Base-by-base conservation (phyloP, 2,329 filamentous ascomycete genomes). In the Anisogramma anomala region DNA sequence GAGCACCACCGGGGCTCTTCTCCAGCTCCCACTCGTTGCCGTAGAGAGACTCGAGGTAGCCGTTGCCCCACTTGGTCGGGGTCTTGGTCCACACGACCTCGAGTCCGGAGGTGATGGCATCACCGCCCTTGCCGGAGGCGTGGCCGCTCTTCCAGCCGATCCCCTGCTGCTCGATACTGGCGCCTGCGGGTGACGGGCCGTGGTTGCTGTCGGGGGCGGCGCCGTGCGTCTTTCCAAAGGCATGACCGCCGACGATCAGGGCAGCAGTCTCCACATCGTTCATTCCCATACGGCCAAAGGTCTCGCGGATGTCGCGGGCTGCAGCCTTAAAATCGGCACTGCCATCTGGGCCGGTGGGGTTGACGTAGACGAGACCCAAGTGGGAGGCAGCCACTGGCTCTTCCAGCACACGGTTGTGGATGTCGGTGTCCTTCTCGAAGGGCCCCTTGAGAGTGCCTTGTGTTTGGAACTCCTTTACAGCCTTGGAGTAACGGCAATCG, bases 31-130 rank as follows among this genome's bases (percentile, higher is more conserved):
- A 88, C 43, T 86, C 82, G 58, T 73, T 84, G 61, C 78, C 77
- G 71, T 83, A 84, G 25, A 88, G 73, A 60, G 84, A 84, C 55
- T 83, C 74, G 46, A 88, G 71, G 67, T 73, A 88, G 53, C 72
- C 60, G 65, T 82, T 80, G 69, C 72, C 82, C 81, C 81, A 88
- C 66, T 84, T 76, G 50, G 72, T 78, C 2, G 83, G 83, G 15
- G 78, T 83, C 58, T 71, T 77, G 53, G 82, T 85, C 83, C 83
- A 88, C 58, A 70, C 84, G 33, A 88, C 83, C 62, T 88, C 83
- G 3, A 88, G 69, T 38, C 83, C 83, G 50, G 72, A 79, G 49
- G 82, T 87, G 63, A 84, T 84, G 58, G 81, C 71, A 56, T 87
- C 68, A 19, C 73, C 65, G n/a, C 79, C 83, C 53, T 79, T 82